Evolutionary conservation across 1,284 basidiomycete species (phyloP).

Genomic region (Ustilago bromivora): DNA sequence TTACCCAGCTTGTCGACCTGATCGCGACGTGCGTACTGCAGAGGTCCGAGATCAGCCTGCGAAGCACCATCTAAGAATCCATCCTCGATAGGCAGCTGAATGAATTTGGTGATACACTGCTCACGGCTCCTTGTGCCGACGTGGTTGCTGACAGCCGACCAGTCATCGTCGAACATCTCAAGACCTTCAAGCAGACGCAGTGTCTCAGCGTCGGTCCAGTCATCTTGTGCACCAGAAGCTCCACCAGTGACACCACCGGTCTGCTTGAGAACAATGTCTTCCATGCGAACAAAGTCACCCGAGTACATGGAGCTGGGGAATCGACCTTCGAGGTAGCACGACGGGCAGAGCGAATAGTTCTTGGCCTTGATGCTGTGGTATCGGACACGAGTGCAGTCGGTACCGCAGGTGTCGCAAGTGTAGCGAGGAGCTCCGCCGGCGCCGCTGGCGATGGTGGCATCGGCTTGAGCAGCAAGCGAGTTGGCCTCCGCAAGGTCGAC

Average conservation of each 20-base stretch:
- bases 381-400: constrained; percentile 87
- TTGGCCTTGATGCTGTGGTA: constrained; percentile 92
- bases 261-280: constrained; percentile 72
- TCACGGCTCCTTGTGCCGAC: constrained; percentile 90
- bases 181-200: constrained; percentile 90
- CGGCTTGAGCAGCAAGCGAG: constrained; percentile 70
- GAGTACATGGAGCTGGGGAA: constrained; percentile 97
- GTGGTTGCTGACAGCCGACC: constrained; percentile 90
- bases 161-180: constrained; percentile 98
- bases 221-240: constrained; percentile 74
- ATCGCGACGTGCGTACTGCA: constrained; percentile 75
- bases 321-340: constrained; percentile 92
- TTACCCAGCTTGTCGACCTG: constrained; percentile 49
- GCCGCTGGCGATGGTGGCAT: constrained; percentile 73
- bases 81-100: constrained; percentile 96
- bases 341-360: constrained; percentile 77
- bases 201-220: constrained; percentile 93
- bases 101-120: constrained; percentile 94
- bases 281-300: constrained; percentile 94
- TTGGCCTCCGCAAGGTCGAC: constrained; percentile 63
- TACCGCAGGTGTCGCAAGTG: constrained; percentile 92
- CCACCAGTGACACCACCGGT: constrained; percentile 71
- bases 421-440: constrained; percentile 73
- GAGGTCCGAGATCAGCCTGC: constrained; percentile 76
- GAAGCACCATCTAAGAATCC: constrained; percentile 76